phyloP scores from a whole-genome alignment of 352 stramenopile genomes.

The Phytophthora citrophthora region DNA sequence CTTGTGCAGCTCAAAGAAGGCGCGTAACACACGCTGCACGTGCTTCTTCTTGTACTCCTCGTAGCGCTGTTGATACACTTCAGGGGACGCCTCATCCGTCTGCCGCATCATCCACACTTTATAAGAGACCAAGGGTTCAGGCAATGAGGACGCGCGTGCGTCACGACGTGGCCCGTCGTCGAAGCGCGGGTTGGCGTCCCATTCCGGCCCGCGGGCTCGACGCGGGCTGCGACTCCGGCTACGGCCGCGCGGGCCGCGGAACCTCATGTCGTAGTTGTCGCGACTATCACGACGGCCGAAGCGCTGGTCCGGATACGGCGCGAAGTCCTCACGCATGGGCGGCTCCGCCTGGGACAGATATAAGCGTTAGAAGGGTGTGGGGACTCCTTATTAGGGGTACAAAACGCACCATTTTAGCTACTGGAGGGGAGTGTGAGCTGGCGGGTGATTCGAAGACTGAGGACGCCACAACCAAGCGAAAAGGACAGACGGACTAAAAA shows the following conservation, averaged over 20 bases:
- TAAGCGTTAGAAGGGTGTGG: not conserved
- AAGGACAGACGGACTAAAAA: not conserved
- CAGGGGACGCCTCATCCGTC: conserved; percentile 77
- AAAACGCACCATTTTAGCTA: conserved; percentile 28
- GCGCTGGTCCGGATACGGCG: conserved; percentile 6
- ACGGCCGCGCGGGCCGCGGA: conserved; percentile 33
- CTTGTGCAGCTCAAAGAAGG: conserved; percentile 90
- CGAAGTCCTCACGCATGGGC: conserved; percentile 55
- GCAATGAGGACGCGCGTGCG: conserved; percentile 41
- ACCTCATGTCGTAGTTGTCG: conserved; percentile 40
- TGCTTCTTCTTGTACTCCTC: conserved; percentile 92
- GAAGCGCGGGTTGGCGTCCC: conserved; percentile 31
- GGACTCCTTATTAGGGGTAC: no score
- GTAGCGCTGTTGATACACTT: conserved; percentile 88
- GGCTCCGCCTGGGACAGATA: conserved; percentile 31
- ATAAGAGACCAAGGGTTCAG: conserved; percentile 84
- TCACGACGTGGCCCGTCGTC: conserved; percentile 31
- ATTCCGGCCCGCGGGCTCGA: conserved; percentile 20
- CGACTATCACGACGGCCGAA: conserved; percentile 41
- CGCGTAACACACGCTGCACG: conserved; percentile 72
- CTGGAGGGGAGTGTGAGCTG: conserved; percentile 9
- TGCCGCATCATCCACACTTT: conserved; percentile 92
- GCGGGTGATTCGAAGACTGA: conserved; percentile 33
- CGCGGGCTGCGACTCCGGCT: conserved; percentile 43
- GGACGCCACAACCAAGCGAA: conserved; percentile 18